Conservation (phyloP, 2,329 filamentous ascomycete species). For the Neonectria sp. region DNA sequence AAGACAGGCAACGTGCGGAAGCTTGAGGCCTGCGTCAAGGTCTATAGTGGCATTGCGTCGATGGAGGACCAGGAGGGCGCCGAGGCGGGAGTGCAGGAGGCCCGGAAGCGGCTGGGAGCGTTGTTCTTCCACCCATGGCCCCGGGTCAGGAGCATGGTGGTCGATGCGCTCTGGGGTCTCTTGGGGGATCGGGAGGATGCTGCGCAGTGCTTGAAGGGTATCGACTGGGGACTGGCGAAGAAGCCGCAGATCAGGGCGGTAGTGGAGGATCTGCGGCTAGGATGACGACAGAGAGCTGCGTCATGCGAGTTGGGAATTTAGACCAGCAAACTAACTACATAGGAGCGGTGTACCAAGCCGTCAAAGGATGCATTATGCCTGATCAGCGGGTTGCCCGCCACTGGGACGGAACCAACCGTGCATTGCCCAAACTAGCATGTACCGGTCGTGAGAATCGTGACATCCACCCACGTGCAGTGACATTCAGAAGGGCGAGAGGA, state of each 20-base stretch:
- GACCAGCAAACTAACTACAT: neutral
- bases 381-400: conserved; percentile 33
- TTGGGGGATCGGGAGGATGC: conserved; percentile 49
- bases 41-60: conserved; percentile 80
- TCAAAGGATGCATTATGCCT: conserved; percentile 36
- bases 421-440: conserved; percentile 21
- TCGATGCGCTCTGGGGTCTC: conserved; percentile 73
- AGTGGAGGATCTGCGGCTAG: conserved; percentile 61
- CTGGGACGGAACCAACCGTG: conserved; percentile 19
- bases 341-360: conserved; percentile 21
- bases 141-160: conserved; percentile 72
- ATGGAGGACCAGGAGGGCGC: conserved; percentile 41
- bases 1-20: conserved; percentile 88
- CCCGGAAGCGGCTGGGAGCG: conserved; percentile 77
- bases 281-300: conserved; percentile 23
- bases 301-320: conserved; percentile 3
- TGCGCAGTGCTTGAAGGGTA: conserved; percentile 60
- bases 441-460: conserved; percentile 16
- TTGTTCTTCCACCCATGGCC: conserved; percentile 90
- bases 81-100: conserved; percentile 61
- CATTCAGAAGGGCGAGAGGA: neutral
- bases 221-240: conserved; percentile 72
- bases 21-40: conserved; percentile 82
- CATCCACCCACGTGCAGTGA: conserved; percentile 5
- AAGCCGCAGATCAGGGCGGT: conserved; percentile 61